These are phyloP conservation scores for Paraleonurus japonicus DNA, from an alignment of 257 asterid species.

Conservation along the genomic window DNA sequence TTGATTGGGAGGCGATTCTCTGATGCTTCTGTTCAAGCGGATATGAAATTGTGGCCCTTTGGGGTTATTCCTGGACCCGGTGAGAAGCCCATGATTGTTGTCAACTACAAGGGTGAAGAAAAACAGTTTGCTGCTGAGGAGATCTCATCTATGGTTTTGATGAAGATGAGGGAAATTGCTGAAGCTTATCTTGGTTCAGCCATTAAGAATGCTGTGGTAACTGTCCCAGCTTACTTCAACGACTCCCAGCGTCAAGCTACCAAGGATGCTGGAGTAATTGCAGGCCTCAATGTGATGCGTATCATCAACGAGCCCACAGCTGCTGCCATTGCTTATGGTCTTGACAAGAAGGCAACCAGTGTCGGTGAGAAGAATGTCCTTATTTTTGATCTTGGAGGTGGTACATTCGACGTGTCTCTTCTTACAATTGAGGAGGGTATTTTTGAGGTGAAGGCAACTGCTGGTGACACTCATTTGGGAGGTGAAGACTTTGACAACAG, in stretches of 20 bases:
- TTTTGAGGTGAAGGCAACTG: conserved; percentile 64
- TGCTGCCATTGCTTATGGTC: conserved; percentile 91
- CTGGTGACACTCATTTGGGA: conserved; percentile 73
- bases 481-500: conserved; percentile 87
- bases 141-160: conserved; percentile 84
- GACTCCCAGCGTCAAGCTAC: conserved; percentile 91
- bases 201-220: conserved; percentile 81
- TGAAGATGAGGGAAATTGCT: conserved; percentile 77
- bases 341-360: conserved; percentile 82
- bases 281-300: conserved; percentile 82
- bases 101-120: conserved; percentile 79
- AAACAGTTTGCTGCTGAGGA: conserved; percentile 84
- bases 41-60: conserved; percentile 78
- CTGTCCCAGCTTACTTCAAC: conserved; percentile 82
- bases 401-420: conserved; percentile 79
- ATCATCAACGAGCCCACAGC: conserved; percentile 84
- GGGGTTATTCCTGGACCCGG: conserved; percentile 75
- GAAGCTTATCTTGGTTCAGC: conserved; percentile 70
- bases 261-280: conserved; percentile 85
- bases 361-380: conserved; percentile 79
- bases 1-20: conserved; percentile 69
- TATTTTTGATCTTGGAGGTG: conserved; percentile 86
- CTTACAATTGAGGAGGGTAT: conserved; percentile 63
- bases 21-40: conserved; percentile 71
- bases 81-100: conserved; percentile 75